Base-by-base conservation (phyloP, 2,329 filamentous ascomycete species). In the Fusarium brachygibbosum region DNA sequence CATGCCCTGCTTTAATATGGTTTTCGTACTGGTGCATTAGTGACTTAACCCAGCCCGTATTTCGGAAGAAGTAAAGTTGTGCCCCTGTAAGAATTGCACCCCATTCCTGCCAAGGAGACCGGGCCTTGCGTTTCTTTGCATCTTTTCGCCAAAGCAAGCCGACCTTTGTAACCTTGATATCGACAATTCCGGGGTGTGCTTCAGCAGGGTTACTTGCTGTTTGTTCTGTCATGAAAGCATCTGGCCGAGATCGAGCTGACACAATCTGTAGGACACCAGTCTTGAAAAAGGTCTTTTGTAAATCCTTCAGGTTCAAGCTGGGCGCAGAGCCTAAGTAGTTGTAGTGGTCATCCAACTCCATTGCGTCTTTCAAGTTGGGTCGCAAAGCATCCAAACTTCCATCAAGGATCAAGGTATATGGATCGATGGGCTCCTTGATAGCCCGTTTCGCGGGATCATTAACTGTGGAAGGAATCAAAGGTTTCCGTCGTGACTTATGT, bases 81-180 rank as follows among this genome's bases (percentile, higher is more conserved):
- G 96, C 97, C n/a, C 95, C 93, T 1, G 96, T 99, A 31, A 99
- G 86, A 61, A 99, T 92, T 25, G 94, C 96, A 53, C 96, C 96
- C 96, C 96, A 99, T 85, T 99, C 96, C 77, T 98, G 95, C 96
- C 96, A 99, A 2, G 96, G 95, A 13, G 95, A 98, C 42, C 95
- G 88, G 1, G 94, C 91, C 79, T 97, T 97, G 81, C 96, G 95
- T 81, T 95, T 97, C 82, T 97, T 98, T 2, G 87, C 83, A 69
- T 97, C 94, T 77, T 99, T 99, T 44, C 96, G 90, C 96, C 96
- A 99, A 32, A 99, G 79, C 3, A 97, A 83, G 6, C 96, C 96
- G 50, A 99, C 94, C 79, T 98, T 99, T 44, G 95, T 97, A 45
- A 98, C 92, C 73, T 97, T 97, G 76, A 99, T 97, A 79, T 98